phyloP scores from a whole-genome alignment of 2,329 filamentous ascomycete genomes.

The Aspergillus sergii region DNA sequence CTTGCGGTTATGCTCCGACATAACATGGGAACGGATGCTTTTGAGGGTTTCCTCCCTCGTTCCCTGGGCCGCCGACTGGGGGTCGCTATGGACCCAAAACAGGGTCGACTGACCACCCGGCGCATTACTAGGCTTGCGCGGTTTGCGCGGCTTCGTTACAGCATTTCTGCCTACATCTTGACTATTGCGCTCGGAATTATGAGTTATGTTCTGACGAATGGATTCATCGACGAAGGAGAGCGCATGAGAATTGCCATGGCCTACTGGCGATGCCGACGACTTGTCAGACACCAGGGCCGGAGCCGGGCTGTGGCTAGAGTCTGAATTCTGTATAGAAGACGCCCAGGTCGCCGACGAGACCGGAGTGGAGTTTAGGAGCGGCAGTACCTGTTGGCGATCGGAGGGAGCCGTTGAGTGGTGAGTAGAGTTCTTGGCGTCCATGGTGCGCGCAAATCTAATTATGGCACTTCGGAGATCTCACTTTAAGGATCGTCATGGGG shows the following conservation, averaged over 20 bases:
- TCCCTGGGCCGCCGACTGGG: constrained; percentile 39
- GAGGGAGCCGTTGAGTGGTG: constrained; percentile 19
- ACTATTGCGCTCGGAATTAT: constrained; percentile 9
- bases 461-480: constrained; percentile 21
- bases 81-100: constrained; percentile 45
- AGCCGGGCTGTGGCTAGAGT: background rate
- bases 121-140: constrained; percentile 35
- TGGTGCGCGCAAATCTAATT: constrained; percentile 24
- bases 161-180: constrained; percentile 24
- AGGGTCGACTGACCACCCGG: constrained; percentile 36
- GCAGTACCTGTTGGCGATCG: constrained; percentile 31
- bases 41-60: constrained; percentile 44
- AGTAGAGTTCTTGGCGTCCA: constrained; percentile 36
- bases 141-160: constrained; percentile 36
- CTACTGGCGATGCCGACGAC: background rate
- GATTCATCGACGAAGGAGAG: constrained; percentile 12
- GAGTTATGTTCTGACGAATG: background rate
- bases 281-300: background rate
- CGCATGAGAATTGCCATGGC: background rate
- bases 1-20: constrained; percentile 47
- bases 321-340: background rate
- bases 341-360: background rate
- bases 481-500: constrained; percentile 22
- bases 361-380: constrained; percentile 24
- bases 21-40: constrained; percentile 46